These are phyloP conservation scores for Tremella mesenterica DNA, from an alignment of 768 basidiomycete genomes.

Conservation along the genomic window DNA sequence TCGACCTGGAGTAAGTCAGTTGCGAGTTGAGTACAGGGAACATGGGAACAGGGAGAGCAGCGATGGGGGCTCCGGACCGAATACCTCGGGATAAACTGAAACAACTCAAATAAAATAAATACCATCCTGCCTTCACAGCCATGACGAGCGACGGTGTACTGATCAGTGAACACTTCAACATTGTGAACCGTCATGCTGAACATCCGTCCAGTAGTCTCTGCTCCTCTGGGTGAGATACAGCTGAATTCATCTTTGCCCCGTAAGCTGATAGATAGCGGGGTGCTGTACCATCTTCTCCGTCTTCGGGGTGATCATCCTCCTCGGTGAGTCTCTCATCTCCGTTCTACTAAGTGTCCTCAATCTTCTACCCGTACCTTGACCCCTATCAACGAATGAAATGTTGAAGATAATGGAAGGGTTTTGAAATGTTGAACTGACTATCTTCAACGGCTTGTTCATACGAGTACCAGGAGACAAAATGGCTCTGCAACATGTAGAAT, in stretches of 20 bases:
- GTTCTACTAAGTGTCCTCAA: too few relatives aligned
- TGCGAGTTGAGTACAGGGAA: too few relatives aligned
- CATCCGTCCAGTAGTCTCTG: conserved; percentile 40
- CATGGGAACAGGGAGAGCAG: neutral
- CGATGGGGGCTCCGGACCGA: neutral
- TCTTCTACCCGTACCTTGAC: too few relatives aligned
- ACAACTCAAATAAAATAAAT: too few relatives aligned
- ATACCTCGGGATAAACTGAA: neutral
- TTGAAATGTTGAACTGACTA: too few relatives aligned
- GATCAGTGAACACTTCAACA: neutral
- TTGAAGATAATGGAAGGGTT: too few relatives aligned
- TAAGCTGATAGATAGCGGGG: conserved; percentile 28
- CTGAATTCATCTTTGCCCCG: neutral
- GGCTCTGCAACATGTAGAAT: too few relatives aligned
- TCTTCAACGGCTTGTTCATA: too few relatives aligned
- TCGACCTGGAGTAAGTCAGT: too few relatives aligned
- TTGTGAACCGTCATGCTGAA: conserved; percentile 14
- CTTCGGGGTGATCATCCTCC: conserved; percentile 44
- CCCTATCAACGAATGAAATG: too few relatives aligned
- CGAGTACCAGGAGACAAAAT: too few relatives aligned
- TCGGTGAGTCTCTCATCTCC: conserved; percentile 24
- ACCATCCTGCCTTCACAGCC: neutral
- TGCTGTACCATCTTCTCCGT: conserved; percentile 44
- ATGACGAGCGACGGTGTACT: neutral
- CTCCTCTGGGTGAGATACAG: conserved; percentile 36